Percentiles rank a stretch among this genome's conserved stretches.
Conservation (phyloP, 495 filamentous ascomycete species). For the Annulohypoxylon nitens region DNA sequence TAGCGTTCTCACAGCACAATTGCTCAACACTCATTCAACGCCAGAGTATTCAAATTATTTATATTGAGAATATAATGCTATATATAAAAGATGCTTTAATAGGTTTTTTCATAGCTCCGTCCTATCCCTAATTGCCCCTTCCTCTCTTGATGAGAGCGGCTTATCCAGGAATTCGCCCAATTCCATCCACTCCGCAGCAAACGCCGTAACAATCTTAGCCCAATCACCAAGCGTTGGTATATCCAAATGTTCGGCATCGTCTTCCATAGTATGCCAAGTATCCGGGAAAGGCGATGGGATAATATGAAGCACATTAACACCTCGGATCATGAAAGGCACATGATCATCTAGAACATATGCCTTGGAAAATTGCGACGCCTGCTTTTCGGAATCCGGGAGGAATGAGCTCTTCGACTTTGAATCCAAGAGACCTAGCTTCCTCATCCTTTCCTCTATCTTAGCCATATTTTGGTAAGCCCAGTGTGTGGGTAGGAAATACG, state of each 20-base stretch:
- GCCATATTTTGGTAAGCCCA: slow-evolving; percentile 88
- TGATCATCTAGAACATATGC: slow-evolving; percentile 80
- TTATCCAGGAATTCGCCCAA: slow-evolving; percentile 41
- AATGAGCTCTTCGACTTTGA: slow-evolving; percentile 53
- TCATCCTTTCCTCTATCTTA: slow-evolving; percentile 74
- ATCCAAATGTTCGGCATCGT: slow-evolving; percentile 88
- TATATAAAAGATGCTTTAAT: background rate
- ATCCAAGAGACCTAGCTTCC: slow-evolving; percentile 59
- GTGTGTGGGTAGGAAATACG: slow-evolving; percentile 86
- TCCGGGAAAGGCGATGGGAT: slow-evolving; percentile 82
- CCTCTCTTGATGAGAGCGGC: slow-evolving; percentile 30
- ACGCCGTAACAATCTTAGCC: slow-evolving; percentile 81
- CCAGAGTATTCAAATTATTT: background rate
- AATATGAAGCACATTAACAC: slow-evolving; percentile 85
- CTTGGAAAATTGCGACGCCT: slow-evolving; percentile 58
- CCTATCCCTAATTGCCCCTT: slow-evolving; percentile 27
- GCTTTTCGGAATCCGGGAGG: slow-evolving; percentile 67
- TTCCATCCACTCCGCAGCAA: slow-evolving; percentile 88
- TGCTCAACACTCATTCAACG: background rate
- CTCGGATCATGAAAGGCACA: slow-evolving; percentile 82
- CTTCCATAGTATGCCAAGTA: slow-evolving; percentile 85
- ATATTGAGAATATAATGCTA: background rate
- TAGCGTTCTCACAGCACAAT: background rate
- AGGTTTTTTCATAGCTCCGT: slow-evolving; percentile 32
- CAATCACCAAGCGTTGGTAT: slow-evolving; percentile 83